Evolutionary conservation across 495 filamentous ascomycete species (phyloP), one percentile per base, ranked within the genome.

Genomic region (Aspergillus coremiiformis): DNA sequence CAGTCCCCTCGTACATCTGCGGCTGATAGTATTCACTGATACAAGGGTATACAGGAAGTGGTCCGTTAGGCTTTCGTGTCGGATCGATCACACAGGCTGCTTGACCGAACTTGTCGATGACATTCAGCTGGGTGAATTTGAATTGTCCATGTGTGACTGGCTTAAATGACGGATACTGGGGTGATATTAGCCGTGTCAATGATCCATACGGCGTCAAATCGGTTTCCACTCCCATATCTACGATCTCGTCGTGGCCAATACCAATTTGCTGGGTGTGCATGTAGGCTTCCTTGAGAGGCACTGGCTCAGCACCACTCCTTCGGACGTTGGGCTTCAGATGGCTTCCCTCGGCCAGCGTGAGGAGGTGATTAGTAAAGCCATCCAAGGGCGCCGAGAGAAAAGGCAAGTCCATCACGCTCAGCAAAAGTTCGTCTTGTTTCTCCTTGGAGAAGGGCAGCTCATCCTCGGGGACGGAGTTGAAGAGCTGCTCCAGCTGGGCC

Each of bases 81-180:
- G 71, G 64, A 26, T 67, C 68, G 4, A 73, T 57, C 4, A 59
- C 57, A 14, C 47, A 44, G 17, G 60, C 54, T 0, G 59, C 63
- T 27, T 67, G 65, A 0, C 78, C 77, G 37, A 80, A 79, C 50
- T 78, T 78, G 55, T 80, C 77, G 23, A 80, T 59, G 42, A 76
- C 68, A 52, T 79, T 79, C n/a, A 82, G 53, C 42, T 60, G 64
- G 1, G 59, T 61, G 53, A 81, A 73, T 1, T 48, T 27, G 46
- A 75, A 56, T 46, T 78, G 76, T 6, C 76, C 75, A 51, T 79
- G 76, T 0, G 71, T 75, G 19, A 60, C 71, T 1, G 68, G 68
- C 57, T 77, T 76, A 49, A 78, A 75, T 0, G 64, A 56, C n/a
- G n/a, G n/a, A n/a, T n/a, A n/a, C n/a, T n/a, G n/a, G n/a, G n/a